A percentile compares a stretch with the other conserved stretches of the same genome.
phyloP scores from a whole-genome alignment of 768 basidiomycete species.

The Boletus insuetus region DNA sequence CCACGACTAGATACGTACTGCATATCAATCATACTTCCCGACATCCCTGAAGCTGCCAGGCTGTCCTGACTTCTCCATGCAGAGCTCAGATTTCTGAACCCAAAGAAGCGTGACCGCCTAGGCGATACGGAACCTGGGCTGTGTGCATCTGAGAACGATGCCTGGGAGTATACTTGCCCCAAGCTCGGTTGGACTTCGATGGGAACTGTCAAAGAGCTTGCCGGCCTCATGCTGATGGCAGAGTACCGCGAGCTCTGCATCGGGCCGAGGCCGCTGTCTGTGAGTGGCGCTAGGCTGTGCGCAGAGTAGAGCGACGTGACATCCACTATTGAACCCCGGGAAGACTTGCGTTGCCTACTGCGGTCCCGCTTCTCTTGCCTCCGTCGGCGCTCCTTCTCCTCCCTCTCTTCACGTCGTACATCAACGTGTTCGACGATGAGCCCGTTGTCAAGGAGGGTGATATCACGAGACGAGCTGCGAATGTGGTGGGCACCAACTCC shows the following conservation, averaged over 20 bases:
- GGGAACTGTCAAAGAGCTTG: constrained; percentile 59
- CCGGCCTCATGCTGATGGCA: constrained; percentile 52
- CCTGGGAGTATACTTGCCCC: constrained; percentile 69
- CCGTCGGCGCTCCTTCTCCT: constrained; percentile 66
- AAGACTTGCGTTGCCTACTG: constrained; percentile 64
- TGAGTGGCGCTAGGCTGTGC: constrained; percentile 51
- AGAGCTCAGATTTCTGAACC: constrained; percentile 64
- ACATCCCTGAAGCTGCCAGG: constrained; percentile 74
- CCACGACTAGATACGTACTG: constrained; percentile 64
- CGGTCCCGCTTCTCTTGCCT: constrained; percentile 63
- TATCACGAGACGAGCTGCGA: constrained; percentile 61
- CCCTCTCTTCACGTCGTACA: constrained; percentile 74
- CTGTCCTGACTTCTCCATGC: constrained; percentile 82
- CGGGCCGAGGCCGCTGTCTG: constrained; percentile 56
- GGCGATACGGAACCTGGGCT: constrained; percentile 69
- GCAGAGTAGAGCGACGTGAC: constrained; percentile 72
- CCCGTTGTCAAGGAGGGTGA: constrained; percentile 82
- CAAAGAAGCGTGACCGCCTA: constrained; percentile 74
- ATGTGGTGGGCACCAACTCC: constrained; percentile 35
- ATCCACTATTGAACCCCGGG: constrained; percentile 67
- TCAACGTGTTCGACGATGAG: constrained; percentile 89
- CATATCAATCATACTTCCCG: constrained; percentile 91
- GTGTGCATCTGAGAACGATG: constrained; percentile 78
- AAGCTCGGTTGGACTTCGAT: constrained; percentile 56
- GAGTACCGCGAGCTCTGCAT: constrained; percentile 64